phyloP scores from a whole-genome alignment of 1,284 basidiomycete genomes.

The Microbotryum silenes-acaulis region DNA sequence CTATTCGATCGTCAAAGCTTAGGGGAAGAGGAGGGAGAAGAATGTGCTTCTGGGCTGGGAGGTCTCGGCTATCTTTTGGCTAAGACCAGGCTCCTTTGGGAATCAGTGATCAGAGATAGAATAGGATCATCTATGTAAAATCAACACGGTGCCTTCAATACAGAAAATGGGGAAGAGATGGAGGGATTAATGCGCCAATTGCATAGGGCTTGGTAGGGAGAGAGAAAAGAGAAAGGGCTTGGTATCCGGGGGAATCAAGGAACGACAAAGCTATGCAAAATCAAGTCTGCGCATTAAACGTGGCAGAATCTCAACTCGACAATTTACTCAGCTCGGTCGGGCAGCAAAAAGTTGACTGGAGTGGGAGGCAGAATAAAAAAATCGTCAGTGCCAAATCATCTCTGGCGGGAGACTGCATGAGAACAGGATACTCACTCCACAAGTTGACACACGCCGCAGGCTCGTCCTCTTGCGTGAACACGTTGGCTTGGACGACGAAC shows the following conservation, averaged over 20 bases:
- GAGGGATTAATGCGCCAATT: not conserved
- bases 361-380: not conserved
- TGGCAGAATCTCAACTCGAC: not conserved
- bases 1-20: slow-evolving; percentile 6
- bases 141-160: not conserved
- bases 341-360: slow-evolving; percentile 49
- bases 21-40: too few relatives aligned
- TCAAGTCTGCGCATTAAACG: not conserved
- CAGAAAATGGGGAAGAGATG: not conserved
- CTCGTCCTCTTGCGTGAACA: slow-evolving; percentile 67
- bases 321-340: slow-evolving; percentile 2
- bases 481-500: slow-evolving; percentile 66
- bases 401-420: not conserved
- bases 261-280: not conserved
- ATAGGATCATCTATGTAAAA: not conserved
- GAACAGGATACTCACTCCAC: slow-evolving; percentile 14
- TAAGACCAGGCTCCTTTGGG: not conserved
- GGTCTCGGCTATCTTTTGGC: too few relatives aligned
- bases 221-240: not conserved
- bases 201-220: too few relatives aligned
- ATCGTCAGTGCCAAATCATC: not conserved
- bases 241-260: not conserved
- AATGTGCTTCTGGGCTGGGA: too few relatives aligned
- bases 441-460: slow-evolving; percentile 74
- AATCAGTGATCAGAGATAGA: not conserved